Evolutionary conservation across 75 land plant species (phyloP).

Genomic region (Larix kaempferi): DNA sequence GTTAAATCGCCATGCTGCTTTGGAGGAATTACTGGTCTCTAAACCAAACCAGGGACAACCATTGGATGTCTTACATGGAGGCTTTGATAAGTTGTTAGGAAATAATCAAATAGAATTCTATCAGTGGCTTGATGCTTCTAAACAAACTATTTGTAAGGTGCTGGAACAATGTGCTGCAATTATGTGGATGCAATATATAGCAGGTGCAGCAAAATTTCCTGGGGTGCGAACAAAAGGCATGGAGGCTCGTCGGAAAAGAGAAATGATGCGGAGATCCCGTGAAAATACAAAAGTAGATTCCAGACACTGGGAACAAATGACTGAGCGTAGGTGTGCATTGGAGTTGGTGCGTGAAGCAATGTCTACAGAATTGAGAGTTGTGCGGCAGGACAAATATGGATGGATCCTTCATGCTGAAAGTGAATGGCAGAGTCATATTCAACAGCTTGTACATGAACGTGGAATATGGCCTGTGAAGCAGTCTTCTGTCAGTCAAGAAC

Average conservation of each 20-base stretch:
- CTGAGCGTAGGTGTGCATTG: slow-evolving; percentile 74
- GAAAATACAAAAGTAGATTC: slow-evolving; percentile 60
- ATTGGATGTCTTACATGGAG: slow-evolving; percentile 85
- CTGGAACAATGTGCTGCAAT: slow-evolving; percentile 82
- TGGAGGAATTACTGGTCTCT: slow-evolving; percentile 89
- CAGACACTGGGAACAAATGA: slow-evolving; percentile 80
- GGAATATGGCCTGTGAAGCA: slow-evolving; percentile 78
- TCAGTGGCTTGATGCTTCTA: slow-evolving; percentile 73
- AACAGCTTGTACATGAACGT: slow-evolving; percentile 94
- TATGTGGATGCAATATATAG: slow-evolving; percentile 82
- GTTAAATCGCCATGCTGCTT: slow-evolving; percentile 69
- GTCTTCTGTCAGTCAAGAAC: slow-evolving; percentile 37
- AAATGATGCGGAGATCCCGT: slow-evolving; percentile 61
- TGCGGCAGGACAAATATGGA: slow-evolving; percentile 99
- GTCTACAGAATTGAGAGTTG: slow-evolving; percentile 85
- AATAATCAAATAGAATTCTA: slow-evolving; percentile 47
- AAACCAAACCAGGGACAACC: slow-evolving; percentile 72
- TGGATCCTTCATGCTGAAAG: slow-evolving; percentile 99
- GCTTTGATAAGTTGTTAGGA: slow-evolving; percentile 87
- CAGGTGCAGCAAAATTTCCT: slow-evolving; percentile 84
- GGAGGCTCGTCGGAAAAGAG: slow-evolving; percentile 77
- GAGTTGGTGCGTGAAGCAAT: slow-evolving; percentile 82
- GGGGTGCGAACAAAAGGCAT: slow-evolving; percentile 75
- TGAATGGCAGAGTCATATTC: slow-evolving; percentile 92
- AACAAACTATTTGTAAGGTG: slow-evolving; percentile 59